These are phyloP conservation scores for Rosa lucieae DNA, from an alignment of 306 rosid species.

Conservation along the genomic window DNA sequence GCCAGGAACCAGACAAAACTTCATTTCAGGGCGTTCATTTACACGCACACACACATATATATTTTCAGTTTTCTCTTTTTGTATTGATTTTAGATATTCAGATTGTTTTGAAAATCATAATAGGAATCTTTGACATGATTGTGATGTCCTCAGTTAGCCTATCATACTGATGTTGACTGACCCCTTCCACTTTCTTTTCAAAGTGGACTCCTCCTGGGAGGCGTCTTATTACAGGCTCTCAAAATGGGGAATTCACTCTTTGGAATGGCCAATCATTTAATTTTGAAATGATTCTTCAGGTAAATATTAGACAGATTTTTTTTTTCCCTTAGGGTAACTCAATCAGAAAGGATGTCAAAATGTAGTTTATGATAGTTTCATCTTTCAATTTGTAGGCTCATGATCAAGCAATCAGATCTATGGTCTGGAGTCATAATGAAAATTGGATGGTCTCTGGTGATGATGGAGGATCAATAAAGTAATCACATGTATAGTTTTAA, in stretches of 20 bases:
- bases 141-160: conserved; percentile 28
- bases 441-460: conserved; percentile 99
- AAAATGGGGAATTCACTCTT: conserved; percentile 97
- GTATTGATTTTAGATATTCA: background rate
- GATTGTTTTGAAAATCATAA: background rate
- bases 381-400: conserved; percentile 63
- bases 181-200: conserved; percentile 17
- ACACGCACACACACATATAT: background rate
- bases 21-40: background rate
- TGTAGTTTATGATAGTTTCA: conserved; percentile 21
- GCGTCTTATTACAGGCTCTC: conserved; percentile 97
- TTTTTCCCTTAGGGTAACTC: background rate
- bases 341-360: background rate
- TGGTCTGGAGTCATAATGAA: conserved; percentile 99
- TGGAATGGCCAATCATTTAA: conserved; percentile 99
- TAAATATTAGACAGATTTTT: conserved; percentile 17
- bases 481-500: conserved; percentile 29
- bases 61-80: background rate
- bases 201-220: conserved; percentile 99
- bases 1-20: background rate
- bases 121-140: background rate
- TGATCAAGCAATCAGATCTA: conserved; percentile 98
- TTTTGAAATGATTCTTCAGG: conserved; percentile 99
- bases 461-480: conserved; percentile 98
- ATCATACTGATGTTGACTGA: conserved; percentile 29